These are phyloP conservation scores for Chrysosphaeria jannelii DNA, from an alignment of 2,329 filamentous ascomycete genomes.

Conservation along the genomic window DNA sequence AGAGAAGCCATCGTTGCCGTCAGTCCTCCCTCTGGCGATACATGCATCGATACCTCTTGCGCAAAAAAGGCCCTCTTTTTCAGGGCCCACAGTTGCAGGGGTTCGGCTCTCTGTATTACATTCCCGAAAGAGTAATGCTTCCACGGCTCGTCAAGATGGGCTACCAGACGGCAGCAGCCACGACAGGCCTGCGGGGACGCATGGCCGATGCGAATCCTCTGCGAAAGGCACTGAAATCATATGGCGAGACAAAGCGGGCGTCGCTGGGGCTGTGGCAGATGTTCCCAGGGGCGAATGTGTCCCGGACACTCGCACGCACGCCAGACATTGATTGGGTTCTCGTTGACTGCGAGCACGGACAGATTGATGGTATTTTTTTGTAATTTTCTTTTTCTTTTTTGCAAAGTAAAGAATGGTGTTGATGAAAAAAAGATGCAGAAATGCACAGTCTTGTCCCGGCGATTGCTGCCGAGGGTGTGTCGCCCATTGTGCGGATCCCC, in stretches of 20 bases:
- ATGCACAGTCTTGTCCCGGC: constrained; percentile 28
- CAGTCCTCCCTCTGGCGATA: no score
- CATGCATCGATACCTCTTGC: no score
- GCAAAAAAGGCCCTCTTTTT: no score
- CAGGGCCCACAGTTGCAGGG: no score
- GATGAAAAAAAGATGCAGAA: constrained; percentile 19
- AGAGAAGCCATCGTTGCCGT: constrained; percentile 6
- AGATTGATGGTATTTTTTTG: constrained; percentile 15
- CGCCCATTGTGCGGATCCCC: constrained; percentile 24
- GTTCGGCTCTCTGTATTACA: no score
- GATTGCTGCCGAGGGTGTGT: constrained; percentile 22
- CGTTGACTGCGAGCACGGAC: constrained; percentile 27
- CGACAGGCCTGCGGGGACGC: no score
- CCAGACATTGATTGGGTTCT: constrained; percentile 35
- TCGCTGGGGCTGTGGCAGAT: constrained; percentile 32
- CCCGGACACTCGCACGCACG: constrained; percentile 25
- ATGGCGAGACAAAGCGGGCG: constrained; percentile 6
- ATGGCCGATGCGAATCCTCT: constrained; percentile 18
- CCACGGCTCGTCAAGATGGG: no score
- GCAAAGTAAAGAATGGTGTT: no score
- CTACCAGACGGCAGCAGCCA: no score
- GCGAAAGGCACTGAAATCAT: constrained; percentile 10
- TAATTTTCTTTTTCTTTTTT: no score
- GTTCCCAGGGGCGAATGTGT: constrained; percentile 27
- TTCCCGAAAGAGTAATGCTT: no score